These are phyloP conservation scores for Jatropha podagrica DNA, from an alignment of 441 rosid species.

Conservation along the genomic window DNA sequence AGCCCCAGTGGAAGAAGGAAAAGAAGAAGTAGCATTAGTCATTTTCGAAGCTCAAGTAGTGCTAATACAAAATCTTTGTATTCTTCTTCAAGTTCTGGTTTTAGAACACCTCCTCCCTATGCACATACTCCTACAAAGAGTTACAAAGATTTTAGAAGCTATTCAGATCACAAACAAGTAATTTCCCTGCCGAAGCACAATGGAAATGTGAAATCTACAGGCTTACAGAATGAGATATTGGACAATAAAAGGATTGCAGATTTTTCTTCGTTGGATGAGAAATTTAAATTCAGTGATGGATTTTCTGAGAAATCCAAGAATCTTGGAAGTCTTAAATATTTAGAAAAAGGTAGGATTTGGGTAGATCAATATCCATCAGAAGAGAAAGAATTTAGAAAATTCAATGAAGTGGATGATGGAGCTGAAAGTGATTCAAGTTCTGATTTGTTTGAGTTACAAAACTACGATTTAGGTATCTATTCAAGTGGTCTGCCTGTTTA, in stretches of 20 bases:
- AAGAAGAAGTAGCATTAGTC: conserved; percentile 85
- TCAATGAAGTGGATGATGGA: conserved; percentile 52
- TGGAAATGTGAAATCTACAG: conserved; percentile 30
- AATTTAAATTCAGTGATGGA: conserved; percentile 34
- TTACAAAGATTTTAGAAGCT: conserved; percentile 51
- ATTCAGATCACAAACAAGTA: conserved; percentile 50
- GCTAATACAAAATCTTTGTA: conserved; percentile 50
- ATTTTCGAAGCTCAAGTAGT: conserved; percentile 61
- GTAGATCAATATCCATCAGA: conserved; percentile 29
- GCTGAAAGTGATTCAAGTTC: conserved; percentile 94
- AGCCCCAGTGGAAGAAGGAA: conserved; percentile 66
- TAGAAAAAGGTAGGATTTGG: conserved; percentile 38
- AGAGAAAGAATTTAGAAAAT: conserved; percentile 31
- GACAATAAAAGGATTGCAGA: conserved; percentile 36
- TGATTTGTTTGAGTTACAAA: conserved; percentile 89
- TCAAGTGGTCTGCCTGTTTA: conserved; percentile 86
- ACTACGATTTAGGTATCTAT: conserved; percentile 61
- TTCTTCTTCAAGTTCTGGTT: conserved; percentile 71
- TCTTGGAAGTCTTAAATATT: conserved; percentile 22
- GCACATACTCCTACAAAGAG: conserved; percentile 60
- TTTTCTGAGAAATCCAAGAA: conserved; percentile 31
- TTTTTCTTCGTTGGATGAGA: conserved; percentile 52
- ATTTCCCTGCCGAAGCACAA: conserved; percentile 29
- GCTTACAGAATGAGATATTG: conserved; percentile 25
- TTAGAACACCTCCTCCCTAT: conserved; percentile 72